Evolutionary conservation across 805 yeast genomes (phyloP).

Genomic region (Yamadazyma insecticola): DNA sequence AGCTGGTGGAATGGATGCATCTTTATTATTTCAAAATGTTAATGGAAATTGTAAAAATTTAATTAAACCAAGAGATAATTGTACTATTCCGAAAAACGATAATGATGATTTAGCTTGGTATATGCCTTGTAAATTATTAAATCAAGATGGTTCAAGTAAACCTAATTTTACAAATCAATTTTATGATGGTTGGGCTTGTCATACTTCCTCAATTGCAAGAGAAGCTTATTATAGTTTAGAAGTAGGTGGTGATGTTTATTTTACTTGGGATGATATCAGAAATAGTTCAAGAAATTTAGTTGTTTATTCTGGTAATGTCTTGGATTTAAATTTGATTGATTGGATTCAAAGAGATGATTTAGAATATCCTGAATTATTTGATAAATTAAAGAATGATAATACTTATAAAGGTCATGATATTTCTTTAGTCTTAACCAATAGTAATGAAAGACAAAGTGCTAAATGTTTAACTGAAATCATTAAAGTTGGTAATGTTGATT

Average conservation of each 20-base stretch:
- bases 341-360: constrained; percentile 73
- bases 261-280: constrained; percentile 83
- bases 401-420: constrained; percentile 74
- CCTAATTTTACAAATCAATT: constrained; percentile 61
- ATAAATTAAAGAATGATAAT: constrained; percentile 51
- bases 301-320: constrained; percentile 84
- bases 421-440: constrained; percentile 62
- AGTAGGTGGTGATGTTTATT: constrained; percentile 71
- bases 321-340: constrained; percentile 71
- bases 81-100: constrained; percentile 58
- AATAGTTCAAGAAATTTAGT: constrained; percentile 70
- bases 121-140: constrained; percentile 80
- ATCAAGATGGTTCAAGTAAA: constrained; percentile 64
- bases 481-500: constrained; percentile 85
- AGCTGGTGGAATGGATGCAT: constrained; percentile 86
- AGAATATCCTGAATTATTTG: constrained; percentile 68
- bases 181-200: constrained; percentile 89
- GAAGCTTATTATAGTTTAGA: constrained; percentile 56
- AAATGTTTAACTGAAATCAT: constrained; percentile 80
- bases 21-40: constrained; percentile 84
- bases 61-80: constrained; percentile 62
- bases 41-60: constrained; percentile 84
- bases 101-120: constrained; percentile 83
- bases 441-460: constrained; percentile 67
- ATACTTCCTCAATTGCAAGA: constrained; percentile 70